A percentile compares a stretch with the other conserved stretches of the same genome.
phyloP scores from a whole-genome alignment of 306 rosid genomes.

The Citrullus colocynthis region DNA sequence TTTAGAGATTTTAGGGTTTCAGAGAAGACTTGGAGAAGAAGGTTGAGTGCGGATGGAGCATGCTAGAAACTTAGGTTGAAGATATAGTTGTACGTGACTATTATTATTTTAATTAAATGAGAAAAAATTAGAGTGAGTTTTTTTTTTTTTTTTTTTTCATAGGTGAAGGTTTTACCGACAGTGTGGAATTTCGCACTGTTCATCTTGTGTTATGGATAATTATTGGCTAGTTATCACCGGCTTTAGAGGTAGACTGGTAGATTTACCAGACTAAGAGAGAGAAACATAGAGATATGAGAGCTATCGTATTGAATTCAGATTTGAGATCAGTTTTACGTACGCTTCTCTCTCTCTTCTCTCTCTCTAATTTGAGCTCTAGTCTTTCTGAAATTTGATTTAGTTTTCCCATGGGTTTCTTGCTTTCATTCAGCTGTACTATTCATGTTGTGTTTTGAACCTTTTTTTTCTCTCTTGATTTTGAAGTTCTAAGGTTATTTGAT shows the following conservation, averaged over 20 bases:
- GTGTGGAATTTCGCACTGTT: neutral
- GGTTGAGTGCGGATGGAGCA: neutral
- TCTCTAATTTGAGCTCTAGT: neutral
- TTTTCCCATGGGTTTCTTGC: neutral
- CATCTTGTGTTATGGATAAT: neutral
- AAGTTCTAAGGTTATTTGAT: neutral
- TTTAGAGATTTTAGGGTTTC: neutral
- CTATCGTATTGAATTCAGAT: neutral
- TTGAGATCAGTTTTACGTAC: neutral
- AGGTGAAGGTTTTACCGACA: constrained; percentile 9
- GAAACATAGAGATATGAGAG: neutral
- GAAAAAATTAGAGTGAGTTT: neutral
- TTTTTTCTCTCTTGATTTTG: neutral
- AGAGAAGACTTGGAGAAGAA: neutral
- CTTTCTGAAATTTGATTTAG: neutral
- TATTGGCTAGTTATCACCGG: neutral
- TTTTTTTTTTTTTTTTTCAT: neutral
- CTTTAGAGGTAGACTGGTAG: neutral
- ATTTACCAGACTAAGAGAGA: neutral
- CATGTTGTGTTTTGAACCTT: neutral
- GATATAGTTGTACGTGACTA: neutral
- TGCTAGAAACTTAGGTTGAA: neutral
- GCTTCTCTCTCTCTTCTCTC: neutral
- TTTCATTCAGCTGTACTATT: neutral
- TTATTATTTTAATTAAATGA: neutral